phyloP scores from a whole-genome alignment of 2,329 filamentous ascomycete genomes.

The Neofusicoccum cordaticola region DNA sequence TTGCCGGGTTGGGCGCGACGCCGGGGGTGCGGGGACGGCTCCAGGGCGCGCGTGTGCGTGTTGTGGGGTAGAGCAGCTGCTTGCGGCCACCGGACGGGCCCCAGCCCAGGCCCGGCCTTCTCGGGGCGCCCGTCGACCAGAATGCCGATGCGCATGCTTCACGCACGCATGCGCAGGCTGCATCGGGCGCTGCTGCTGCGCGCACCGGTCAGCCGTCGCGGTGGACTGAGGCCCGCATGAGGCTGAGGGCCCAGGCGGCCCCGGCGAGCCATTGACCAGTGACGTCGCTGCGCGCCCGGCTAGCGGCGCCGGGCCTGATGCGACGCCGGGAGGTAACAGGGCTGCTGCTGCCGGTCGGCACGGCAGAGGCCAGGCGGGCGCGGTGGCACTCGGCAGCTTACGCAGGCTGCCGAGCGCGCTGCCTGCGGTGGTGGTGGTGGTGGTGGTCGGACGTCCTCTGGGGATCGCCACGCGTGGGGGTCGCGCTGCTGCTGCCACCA shows the following conservation, averaged over 20 bases:
- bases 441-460: neutral
- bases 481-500: neutral
- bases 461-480: conserved; percentile 10
- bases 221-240: neutral
- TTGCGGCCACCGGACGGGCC: neutral
- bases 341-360: neutral
- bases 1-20: neutral
- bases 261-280: neutral
- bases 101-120: neutral
- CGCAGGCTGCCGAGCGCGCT: neutral
- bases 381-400: neutral
- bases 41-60: neutral
- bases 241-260: neutral
- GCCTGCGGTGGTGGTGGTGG: neutral
- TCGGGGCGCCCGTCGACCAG: no score
- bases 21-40: neutral
- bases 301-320: neutral
- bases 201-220: neutral
- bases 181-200: neutral
- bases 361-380: neutral
- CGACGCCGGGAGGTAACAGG: neutral
- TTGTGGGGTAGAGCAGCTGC: conserved; percentile 1
- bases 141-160: no score
- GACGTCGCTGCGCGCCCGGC: neutral
- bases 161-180: no score